A percentile compares a stretch with the other conserved stretches of the same genome.
Conservation (phyloP, 768 basidiomycete genomes). For the Clitopilus passeckerianus region DNA sequence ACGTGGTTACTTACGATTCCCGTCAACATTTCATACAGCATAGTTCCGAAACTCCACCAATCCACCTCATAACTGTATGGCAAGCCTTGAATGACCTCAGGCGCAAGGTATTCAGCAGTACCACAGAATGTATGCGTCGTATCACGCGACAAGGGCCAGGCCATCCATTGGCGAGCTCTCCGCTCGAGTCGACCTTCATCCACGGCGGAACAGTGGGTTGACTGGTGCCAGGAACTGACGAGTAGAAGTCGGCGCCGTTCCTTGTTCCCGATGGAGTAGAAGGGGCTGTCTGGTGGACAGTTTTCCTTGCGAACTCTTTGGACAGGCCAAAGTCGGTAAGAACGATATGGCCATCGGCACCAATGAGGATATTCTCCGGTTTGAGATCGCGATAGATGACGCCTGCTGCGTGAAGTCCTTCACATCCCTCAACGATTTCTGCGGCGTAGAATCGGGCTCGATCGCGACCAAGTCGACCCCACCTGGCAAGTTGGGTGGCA, state of each 20-base stretch:
- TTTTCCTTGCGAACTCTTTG: conserved; percentile 76
- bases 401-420: conserved; percentile 88
- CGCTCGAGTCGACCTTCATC: conserved; percentile 64
- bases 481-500: conserved; percentile 94
- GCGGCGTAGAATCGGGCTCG: conserved; percentile 96
- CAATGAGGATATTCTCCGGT: conserved; percentile 95
- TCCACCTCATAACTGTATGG: conserved; percentile 93
- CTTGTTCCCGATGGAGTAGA: conserved; percentile 49
- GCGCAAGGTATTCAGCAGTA: conserved; percentile 95
- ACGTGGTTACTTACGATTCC: conserved; percentile 69
- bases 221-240: conserved; percentile 39
- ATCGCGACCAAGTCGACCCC: conserved; percentile 91
- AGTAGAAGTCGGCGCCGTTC: conserved; percentile 46
- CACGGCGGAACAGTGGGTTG: conserved; percentile 60
- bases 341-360: conserved; percentile 91
- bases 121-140: conserved; percentile 88
- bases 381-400: conserved; percentile 98
- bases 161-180: conserved; percentile 54
- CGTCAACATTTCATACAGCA: conserved; percentile 96
- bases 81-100: conserved; percentile 91
- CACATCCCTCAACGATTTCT: conserved; percentile 95
- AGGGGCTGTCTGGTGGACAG: conserved; percentile 40
- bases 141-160: conserved; percentile 52
- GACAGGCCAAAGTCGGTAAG: conserved; percentile 96
- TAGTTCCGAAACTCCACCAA: conserved; percentile 98